Conservation (phyloP, 176 grass and related monocot species). For the Pontederia crassipes region DNA sequence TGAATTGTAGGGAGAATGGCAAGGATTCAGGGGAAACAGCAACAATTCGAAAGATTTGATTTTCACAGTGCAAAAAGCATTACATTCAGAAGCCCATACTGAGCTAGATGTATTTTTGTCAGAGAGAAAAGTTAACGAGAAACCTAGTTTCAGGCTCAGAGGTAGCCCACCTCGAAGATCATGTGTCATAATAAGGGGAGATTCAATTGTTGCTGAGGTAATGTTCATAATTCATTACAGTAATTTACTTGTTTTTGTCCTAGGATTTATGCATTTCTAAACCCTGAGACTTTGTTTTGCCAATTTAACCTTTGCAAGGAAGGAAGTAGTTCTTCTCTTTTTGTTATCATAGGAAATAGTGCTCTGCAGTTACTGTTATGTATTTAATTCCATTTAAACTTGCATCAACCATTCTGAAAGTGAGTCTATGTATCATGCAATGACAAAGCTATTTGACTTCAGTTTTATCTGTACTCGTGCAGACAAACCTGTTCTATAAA, state of each 20-base stretch:
- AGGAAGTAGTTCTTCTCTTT: too few relatives aligned
- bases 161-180: slow-evolving; percentile 64
- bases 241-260: too few relatives aligned
- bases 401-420: too few relatives aligned
- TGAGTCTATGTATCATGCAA: too few relatives aligned
- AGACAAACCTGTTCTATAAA: slow-evolving; percentile 85
- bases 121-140: slow-evolving; percentile 30
- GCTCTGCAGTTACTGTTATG: too few relatives aligned
- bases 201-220: slow-evolving; percentile 83
- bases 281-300: too few relatives aligned
- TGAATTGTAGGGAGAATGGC: slow-evolving; percentile 48
- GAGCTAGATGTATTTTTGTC: slow-evolving; percentile 54
- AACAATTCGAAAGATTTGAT: slow-evolving; percentile 40
- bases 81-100: slow-evolving; percentile 32
- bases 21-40: slow-evolving; percentile 54
- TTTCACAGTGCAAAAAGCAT: slow-evolving; percentile 35
- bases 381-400: too few relatives aligned
- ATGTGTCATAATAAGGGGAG: slow-evolving; percentile 64
- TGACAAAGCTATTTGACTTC: too few relatives aligned
- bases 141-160: slow-evolving; percentile 50
- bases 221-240: background rate
- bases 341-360: too few relatives aligned
- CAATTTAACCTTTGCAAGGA: too few relatives aligned
- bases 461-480: slow-evolving; percentile 15
- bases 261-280: too few relatives aligned